These are phyloP conservation scores for Stramenopiles sp. DNA, from an alignment of 352 stramenopile genomes.

Conservation along the genomic window DNA sequence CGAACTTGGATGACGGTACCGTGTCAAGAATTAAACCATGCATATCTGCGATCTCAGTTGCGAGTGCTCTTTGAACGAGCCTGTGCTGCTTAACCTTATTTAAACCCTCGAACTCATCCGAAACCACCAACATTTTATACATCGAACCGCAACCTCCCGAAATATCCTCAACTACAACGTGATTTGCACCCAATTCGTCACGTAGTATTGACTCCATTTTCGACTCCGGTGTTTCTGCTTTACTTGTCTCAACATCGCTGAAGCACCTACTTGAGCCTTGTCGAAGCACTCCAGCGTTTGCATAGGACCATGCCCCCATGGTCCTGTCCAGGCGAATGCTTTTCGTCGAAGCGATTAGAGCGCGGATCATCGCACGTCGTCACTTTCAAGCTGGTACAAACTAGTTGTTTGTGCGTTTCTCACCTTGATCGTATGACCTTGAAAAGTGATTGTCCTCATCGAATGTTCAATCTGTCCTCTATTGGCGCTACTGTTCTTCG, in stretches of 20 bases:
- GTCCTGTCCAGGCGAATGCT: no score
- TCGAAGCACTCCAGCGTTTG: no score
- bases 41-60: background rate
- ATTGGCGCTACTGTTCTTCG: no score
- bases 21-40: background rate
- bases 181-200: conserved; percentile 37
- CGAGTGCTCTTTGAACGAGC: conserved; percentile 29
- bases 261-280: no score
- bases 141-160: conserved; percentile 62
- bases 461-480: no score
- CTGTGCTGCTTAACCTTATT: conserved; percentile 59
- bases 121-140: conserved; percentile 60
- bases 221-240: conserved; percentile 26
- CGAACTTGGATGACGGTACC: background rate
- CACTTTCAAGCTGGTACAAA: no score
- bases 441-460: no score
- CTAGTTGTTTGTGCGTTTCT: no score
- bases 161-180: conserved; percentile 58
- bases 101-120: conserved; percentile 45
- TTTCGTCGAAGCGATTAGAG: no score
- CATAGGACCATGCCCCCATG: no score
- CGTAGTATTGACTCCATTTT: conserved; percentile 43
- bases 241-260: background rate
- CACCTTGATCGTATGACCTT: no score
- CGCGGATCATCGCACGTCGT: no score